Evolutionary conservation across 2,329 filamentous ascomycete genomes (phyloP).

Genomic region (Purpureocillium lavendulum): DNA sequence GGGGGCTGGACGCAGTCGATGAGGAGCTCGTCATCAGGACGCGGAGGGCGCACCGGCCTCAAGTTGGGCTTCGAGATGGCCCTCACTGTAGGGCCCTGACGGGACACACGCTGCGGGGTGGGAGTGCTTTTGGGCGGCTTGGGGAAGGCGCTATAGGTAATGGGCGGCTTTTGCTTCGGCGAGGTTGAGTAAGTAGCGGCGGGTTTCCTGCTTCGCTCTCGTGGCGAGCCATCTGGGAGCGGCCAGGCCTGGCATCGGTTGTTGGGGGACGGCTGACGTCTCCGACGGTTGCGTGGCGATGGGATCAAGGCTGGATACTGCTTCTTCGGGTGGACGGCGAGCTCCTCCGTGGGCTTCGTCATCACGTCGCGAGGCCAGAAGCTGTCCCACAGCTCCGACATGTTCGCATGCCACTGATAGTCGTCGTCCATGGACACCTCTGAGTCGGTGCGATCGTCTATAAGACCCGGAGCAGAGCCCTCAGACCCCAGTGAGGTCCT

Average conservation of each 20-base stretch:
- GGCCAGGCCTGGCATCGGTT: slow-evolving; percentile 15
- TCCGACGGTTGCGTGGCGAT: slow-evolving; percentile 15
- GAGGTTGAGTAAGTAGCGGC: slow-evolving; percentile 1
- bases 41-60: slow-evolving; percentile 13
- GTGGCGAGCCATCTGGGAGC: slow-evolving; percentile 13
- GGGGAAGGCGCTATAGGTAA: slow-evolving; percentile 34
- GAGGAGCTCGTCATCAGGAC: slow-evolving; percentile 17
- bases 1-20: slow-evolving; percentile 11
- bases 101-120: no score
- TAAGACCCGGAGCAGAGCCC: slow-evolving; percentile 37
- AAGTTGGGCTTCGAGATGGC: no score
- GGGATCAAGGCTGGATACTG: slow-evolving; percentile 23
- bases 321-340: slow-evolving; percentile 12
- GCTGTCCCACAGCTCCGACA: slow-evolving; percentile 40
- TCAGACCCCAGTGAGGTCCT: slow-evolving; percentile 38
- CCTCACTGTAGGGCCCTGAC: no score
- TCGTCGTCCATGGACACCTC: slow-evolving; percentile 44
- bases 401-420: slow-evolving; percentile 36
- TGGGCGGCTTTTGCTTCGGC: slow-evolving; percentile 14
- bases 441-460: slow-evolving; percentile 42
- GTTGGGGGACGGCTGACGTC: slow-evolving; percentile 13
- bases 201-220: slow-evolving; percentile 4
- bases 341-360: slow-evolving; percentile 7
- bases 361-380: slow-evolving; percentile 30
- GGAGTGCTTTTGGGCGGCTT: slow-evolving; percentile 16